These are phyloP conservation scores for Cutaneotrichosporon arboriforme DNA, from an alignment of 1,284 basidiomycete genomes.

Conservation along the genomic window DNA sequence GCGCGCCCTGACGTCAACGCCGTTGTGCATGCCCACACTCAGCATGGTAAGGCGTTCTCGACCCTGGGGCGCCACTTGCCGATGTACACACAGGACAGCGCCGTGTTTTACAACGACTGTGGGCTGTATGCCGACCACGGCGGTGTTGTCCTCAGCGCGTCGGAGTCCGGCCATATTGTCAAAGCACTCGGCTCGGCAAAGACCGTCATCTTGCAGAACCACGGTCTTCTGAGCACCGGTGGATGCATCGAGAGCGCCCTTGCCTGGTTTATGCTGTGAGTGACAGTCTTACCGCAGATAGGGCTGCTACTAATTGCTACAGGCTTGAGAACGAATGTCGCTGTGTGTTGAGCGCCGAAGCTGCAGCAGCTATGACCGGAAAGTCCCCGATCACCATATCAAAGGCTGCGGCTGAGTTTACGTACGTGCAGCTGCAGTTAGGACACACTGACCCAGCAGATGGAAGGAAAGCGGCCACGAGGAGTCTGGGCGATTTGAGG, in stretches of 20 bases:
- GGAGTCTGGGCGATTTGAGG: slow-evolving; percentile 29
- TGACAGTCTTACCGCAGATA: neutral
- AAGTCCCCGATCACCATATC: slow-evolving; percentile 16
- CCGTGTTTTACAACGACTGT: slow-evolving; percentile 36
- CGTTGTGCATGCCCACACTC: slow-evolving; percentile 61
- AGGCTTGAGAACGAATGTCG: slow-evolving; percentile 32
- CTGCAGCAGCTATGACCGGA: slow-evolving; percentile 24
- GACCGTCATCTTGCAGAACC: slow-evolving; percentile 42
- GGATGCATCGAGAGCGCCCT: slow-evolving; percentile 27
- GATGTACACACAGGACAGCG: slow-evolving; percentile 14
- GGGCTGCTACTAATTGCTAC: neutral
- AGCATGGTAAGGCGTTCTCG: slow-evolving; percentile 60
- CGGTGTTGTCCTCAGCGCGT: slow-evolving; percentile 46
- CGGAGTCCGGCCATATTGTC: slow-evolving; percentile 45
- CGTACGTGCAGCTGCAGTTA: slow-evolving; percentile 17
- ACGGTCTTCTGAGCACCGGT: slow-evolving; percentile 30
- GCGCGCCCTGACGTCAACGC: slow-evolving; percentile 61
- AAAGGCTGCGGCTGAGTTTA: slow-evolving; percentile 25
- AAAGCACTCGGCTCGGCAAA: slow-evolving; percentile 44
- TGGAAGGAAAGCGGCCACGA: slow-evolving; percentile 28
- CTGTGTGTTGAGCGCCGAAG: slow-evolving; percentile 23
- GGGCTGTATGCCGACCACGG: slow-evolving; percentile 42
- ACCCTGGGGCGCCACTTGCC: slow-evolving; percentile 55
- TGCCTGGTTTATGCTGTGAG: slow-evolving; percentile 31
- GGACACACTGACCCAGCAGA: slow-evolving; percentile 3